phyloP scores from a whole-genome alignment of 1,284 basidiomycete genomes.

The Irpex rosettiformis region DNA sequence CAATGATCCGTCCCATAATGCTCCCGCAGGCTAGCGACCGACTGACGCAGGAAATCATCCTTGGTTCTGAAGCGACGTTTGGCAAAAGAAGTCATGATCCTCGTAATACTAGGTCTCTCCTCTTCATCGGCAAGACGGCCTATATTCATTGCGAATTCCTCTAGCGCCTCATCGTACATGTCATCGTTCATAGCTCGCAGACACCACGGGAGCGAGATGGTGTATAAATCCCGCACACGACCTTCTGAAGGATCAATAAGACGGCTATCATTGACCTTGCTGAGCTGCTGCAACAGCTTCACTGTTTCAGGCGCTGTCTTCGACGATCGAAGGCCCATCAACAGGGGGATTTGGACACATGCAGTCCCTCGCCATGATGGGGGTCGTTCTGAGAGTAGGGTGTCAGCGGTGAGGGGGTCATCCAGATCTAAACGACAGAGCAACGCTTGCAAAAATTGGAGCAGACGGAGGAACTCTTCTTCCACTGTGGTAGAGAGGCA shows the following conservation, averaged over 20 bases:
- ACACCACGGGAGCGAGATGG: constrained; percentile 86
- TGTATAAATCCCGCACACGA: constrained; percentile 82
- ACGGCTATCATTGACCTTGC: constrained; percentile 58
- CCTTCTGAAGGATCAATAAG: constrained; percentile 74
- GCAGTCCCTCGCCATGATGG: constrained; percentile 68
- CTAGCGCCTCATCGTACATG: constrained; percentile 56
- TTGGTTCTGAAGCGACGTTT: constrained; percentile 87
- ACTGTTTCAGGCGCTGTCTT: constrained; percentile 69
- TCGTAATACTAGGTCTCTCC: constrained; percentile 72
- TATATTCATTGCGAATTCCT: constrained; percentile 75
- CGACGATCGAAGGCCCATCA: constrained; percentile 82
- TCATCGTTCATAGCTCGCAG: constrained; percentile 75
- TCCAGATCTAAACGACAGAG: constrained; percentile 76
- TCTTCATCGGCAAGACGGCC: constrained; percentile 70
- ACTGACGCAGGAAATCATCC: constrained; percentile 93
- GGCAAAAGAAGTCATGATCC: constrained; percentile 87
- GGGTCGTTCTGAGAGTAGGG: constrained; percentile 69
- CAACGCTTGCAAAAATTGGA: constrained; percentile 67
- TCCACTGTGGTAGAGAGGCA: constrained; percentile 85
- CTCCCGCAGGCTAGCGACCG: constrained; percentile 80
- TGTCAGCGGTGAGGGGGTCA: constrained; percentile 58
- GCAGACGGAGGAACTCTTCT: constrained; percentile 71
- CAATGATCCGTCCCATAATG: constrained; percentile 71
- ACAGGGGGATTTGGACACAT: constrained; percentile 71
- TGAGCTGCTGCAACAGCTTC: constrained; percentile 63